Evolutionary conservation across 208 protist genomes (phyloP).

Genomic region (Tritrichomonas foetus): DNA sequence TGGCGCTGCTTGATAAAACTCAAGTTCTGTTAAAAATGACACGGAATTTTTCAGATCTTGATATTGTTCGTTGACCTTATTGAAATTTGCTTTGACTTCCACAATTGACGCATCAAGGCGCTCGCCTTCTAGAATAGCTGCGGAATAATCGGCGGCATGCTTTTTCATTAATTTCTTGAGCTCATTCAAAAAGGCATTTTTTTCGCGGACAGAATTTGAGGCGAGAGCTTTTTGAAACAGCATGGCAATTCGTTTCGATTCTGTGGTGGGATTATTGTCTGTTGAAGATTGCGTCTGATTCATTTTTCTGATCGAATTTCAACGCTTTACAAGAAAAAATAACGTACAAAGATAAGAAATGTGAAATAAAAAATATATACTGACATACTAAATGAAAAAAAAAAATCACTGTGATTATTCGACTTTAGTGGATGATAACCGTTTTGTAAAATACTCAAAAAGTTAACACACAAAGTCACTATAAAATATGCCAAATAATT

Average conservation of each 20-base stretch:
- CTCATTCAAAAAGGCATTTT: constrained; percentile 21
- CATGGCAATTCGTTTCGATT: background rate
- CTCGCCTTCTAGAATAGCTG: background rate
- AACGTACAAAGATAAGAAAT: too few species aligned
- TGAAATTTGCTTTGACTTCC: background rate
- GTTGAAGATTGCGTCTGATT: too few species aligned
- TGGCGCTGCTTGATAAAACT: constrained; percentile 36
- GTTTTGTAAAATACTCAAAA: too few species aligned
- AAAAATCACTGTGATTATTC: too few species aligned
- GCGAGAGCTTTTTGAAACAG: constrained; percentile 1
- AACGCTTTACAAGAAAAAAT: too few species aligned
- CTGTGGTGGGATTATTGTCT: background rate
- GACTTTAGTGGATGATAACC: too few species aligned
- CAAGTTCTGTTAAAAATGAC: constrained; percentile 33
- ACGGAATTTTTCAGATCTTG: constrained; percentile 14
- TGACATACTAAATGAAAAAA: too few species aligned
- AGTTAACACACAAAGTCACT: too few species aligned
- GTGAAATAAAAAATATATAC: too few species aligned
- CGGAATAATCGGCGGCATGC: constrained; percentile 36
- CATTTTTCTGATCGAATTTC: too few species aligned
- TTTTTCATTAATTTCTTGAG: constrained; percentile 32
- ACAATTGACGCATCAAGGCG: background rate
- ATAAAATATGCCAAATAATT: too few species aligned
- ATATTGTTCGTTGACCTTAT: constrained; percentile 28
- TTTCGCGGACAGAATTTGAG: constrained; percentile 16